Conservation (phyloP, 176 grass and related monocot species). For the Carex littledalei region DNA sequence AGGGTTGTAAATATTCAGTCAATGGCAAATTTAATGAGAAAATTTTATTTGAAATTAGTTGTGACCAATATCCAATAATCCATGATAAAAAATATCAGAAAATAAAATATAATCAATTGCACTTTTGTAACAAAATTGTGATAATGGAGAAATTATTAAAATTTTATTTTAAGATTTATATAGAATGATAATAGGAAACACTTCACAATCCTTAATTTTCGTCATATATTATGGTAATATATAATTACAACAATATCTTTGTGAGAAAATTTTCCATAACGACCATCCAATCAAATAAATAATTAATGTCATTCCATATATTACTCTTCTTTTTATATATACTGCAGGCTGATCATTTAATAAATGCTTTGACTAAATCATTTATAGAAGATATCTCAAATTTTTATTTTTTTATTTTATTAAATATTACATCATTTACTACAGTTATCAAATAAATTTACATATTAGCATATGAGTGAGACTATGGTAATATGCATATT, state of each 20-base stretch:
- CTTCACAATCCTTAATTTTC: not conserved
- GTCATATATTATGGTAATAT: not conserved
- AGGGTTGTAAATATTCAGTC: too few relatives aligned
- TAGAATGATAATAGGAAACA: too few relatives aligned
- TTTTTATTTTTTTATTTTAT: not conserved
- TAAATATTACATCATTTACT: not conserved
- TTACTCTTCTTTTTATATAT: not conserved
- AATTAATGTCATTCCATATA: not conserved
- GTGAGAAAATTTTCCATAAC: not conserved
- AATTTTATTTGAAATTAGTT: too few relatives aligned
- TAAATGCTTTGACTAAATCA: too few relatives aligned
- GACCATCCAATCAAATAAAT: not conserved
- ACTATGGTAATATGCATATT: too few relatives aligned
- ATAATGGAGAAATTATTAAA: not conserved
- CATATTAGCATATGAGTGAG: not conserved
- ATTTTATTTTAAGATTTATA: not conserved
- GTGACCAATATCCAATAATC: too few relatives aligned
- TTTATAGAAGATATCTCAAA: not conserved
- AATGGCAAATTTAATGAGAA: too few relatives aligned
- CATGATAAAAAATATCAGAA: too few relatives aligned
- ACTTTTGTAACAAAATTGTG: not conserved
- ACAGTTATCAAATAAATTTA: not conserved
- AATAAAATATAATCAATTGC: not conserved
- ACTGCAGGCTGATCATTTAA: too few relatives aligned
- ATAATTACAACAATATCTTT: not conserved